These are phyloP conservation scores for Chaetomium globosum DNA, from an alignment of 2,329 filamentous ascomycete species.

Conservation along the genomic window DNA sequence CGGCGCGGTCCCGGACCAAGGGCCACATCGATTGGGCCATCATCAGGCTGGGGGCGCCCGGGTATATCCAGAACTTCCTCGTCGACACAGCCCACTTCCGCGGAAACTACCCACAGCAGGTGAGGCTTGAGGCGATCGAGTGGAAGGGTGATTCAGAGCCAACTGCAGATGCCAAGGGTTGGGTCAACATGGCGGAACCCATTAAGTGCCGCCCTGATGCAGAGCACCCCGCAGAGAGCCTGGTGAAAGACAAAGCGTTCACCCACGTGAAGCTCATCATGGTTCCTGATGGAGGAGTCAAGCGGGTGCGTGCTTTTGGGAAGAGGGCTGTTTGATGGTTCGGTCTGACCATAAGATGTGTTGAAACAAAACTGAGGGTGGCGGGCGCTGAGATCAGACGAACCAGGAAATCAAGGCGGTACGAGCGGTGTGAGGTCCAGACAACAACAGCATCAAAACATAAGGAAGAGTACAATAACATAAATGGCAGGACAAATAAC, in stretches of 20 bases:
- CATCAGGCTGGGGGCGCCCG: slow-evolving; percentile 69
- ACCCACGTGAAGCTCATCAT: slow-evolving; percentile 90
- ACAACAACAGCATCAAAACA: not conserved
- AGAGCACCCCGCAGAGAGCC: slow-evolving; percentile 67
- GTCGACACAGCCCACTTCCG: slow-evolving; percentile 83
- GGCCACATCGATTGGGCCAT: slow-evolving; percentile 81
- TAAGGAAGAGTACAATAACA: not conserved
- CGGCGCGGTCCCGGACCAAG: slow-evolving; percentile 70
- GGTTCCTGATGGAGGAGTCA: slow-evolving; percentile 90
- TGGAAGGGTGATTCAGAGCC: slow-evolving; percentile 58
- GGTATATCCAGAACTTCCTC: slow-evolving; percentile 65
- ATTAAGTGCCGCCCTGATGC: slow-evolving; percentile 72
- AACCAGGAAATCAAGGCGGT: not conserved
- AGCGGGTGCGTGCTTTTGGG: slow-evolving; percentile 78
- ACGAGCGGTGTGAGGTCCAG: not conserved
- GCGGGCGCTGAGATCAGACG: not conserved
- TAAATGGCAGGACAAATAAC: not conserved
- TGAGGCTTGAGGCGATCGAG: slow-evolving; percentile 66
- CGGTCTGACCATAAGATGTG: not conserved
- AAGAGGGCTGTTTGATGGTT: slow-evolving; percentile 50
- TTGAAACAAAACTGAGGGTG: slow-evolving; percentile 17
- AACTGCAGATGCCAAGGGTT: slow-evolving; percentile 58
- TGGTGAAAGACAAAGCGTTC: slow-evolving; percentile 62
- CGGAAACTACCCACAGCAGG: slow-evolving; percentile 80
- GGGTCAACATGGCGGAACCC: slow-evolving; percentile 67